Evolutionary conservation across 225 moss, liverwort and hornwort species (phyloP), one percentile per base, ranked within the genome.

Genomic region (Anthoceros angustus): DNA sequence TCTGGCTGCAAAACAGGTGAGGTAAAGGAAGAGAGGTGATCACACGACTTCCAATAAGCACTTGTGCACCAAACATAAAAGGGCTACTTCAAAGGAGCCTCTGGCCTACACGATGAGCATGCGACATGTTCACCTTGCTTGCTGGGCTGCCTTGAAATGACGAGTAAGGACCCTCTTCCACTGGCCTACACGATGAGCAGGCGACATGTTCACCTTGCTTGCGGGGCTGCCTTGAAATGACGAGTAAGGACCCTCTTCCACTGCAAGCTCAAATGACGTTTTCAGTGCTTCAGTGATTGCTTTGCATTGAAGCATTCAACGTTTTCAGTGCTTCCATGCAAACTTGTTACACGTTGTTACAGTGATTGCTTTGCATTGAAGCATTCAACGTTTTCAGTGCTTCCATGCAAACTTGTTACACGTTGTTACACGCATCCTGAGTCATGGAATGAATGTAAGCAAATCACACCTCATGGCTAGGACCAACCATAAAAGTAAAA

Each of bases 401-500:
- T n/a, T n/a, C n/a, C n/a, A n/a, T n/a, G n/a, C n/a, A n/a, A n/a
- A n/a, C n/a, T n/a, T n/a, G n/a, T n/a, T n/a, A n/a, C n/a, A n/a
- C n/a, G n/a, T n/a, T 75, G 63, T 95, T 95, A 73, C 95, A 95
- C 0, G 95, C 86, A 66, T 95, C 94, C 92, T 92, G 76, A 8
- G n/a, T 0, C 40, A 41, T 7, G 0, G 40, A n/a, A 7, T 25
- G 1, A n/a, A 0, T 14, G 16, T 5, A 23, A 48, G 20, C n/a
- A 11, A 2, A 6, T 2, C 14, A 12, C 0, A 6, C 55, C 38
- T 40, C 0, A 43, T 8, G 3, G 0, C 21, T 42, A 42, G 11
- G 6, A 9, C 15, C 3, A 43, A 9, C 21, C 15, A 25, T 43
- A 15, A 0, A 45, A 10, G 23, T 2, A 9, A 11, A 23, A n/a